Conservation (phyloP, 202 grass and related monocot genomes). For the Elaeis oleifera region DNA sequence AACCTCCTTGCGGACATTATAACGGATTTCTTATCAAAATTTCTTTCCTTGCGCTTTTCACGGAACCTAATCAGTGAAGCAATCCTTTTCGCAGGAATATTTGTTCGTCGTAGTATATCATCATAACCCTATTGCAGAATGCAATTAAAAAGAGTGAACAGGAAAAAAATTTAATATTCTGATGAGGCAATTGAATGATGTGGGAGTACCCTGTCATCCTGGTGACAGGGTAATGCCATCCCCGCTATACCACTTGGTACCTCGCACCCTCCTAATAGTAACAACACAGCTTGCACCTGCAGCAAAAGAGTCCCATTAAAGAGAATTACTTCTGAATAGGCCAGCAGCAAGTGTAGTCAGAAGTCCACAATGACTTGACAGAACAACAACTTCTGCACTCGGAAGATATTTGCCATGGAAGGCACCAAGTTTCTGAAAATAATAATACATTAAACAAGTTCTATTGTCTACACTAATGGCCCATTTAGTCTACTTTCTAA, state of each 20-base stretch:
- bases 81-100: conserved; percentile 7
- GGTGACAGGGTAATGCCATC: background rate
- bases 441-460: no score
- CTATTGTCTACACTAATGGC: no score
- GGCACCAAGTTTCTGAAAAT: no score
- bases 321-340: no score
- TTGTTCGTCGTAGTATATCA: background rate
- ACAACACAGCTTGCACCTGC: conserved; percentile 19
- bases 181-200: background rate
- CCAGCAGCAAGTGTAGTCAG: no score
- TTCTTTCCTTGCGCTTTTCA: conserved; percentile 18
- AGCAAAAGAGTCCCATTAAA: conserved; percentile 23
- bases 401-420: no score
- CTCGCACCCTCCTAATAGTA: conserved; percentile 12
- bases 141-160: no score
- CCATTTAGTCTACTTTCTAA: no score
- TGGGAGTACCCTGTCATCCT: background rate
- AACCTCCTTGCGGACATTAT: conserved; percentile 16
- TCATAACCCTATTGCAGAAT: no score
- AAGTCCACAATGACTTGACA: no score
- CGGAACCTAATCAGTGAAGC: conserved; percentile 15
- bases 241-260: background rate
- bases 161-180: background rate
- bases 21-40: conserved; percentile 21
- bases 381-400: no score